A percentile compares a stretch with the other conserved stretches of the same genome.
Conservation (phyloP, 345 rosid species). For the Cardamine resedifolia region DNA sequence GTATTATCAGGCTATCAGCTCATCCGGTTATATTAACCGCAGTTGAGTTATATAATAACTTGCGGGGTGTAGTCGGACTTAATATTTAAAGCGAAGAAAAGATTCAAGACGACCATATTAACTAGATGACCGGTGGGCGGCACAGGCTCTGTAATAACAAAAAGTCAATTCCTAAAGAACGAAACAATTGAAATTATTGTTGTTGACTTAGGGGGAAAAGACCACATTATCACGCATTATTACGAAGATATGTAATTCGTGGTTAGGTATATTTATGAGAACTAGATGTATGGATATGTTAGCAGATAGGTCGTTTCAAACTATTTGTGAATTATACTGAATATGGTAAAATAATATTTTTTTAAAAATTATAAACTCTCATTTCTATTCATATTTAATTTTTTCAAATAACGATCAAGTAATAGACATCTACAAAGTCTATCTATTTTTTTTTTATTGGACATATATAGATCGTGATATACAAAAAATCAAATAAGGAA, state of each 20-base stretch:
- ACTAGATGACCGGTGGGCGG: slow-evolving; percentile 33
- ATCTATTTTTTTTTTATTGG: too few relatives aligned
- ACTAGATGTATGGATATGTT: neutral
- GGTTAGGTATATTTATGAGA: neutral
- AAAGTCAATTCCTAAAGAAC: slow-evolving; percentile 29
- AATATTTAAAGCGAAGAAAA: neutral
- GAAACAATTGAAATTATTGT: slow-evolving; percentile 13
- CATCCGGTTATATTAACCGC: slow-evolving; percentile 2
- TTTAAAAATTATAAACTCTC: too few relatives aligned
- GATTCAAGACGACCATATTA: neutral
- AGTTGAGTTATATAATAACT: slow-evolving; percentile 4
- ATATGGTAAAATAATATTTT: too few relatives aligned
- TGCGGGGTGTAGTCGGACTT: neutral
- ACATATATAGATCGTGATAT: too few relatives aligned
- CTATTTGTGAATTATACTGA: too few relatives aligned
- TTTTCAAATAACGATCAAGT: too few relatives aligned
- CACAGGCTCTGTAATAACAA: slow-evolving; percentile 8
- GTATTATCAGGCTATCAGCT: neutral
- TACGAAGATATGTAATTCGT: neutral
- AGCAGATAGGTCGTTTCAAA: neutral
- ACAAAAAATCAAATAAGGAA: neutral
- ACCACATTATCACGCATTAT: slow-evolving; percentile 20
- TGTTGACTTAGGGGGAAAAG: slow-evolving; percentile 15
- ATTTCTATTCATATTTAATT: too few relatives aligned
- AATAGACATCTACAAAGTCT: too few relatives aligned